Base-by-base conservation (phyloP, 192 early-diverging fungal species). In the Gaertneriomyces semiglobifer region DNA sequence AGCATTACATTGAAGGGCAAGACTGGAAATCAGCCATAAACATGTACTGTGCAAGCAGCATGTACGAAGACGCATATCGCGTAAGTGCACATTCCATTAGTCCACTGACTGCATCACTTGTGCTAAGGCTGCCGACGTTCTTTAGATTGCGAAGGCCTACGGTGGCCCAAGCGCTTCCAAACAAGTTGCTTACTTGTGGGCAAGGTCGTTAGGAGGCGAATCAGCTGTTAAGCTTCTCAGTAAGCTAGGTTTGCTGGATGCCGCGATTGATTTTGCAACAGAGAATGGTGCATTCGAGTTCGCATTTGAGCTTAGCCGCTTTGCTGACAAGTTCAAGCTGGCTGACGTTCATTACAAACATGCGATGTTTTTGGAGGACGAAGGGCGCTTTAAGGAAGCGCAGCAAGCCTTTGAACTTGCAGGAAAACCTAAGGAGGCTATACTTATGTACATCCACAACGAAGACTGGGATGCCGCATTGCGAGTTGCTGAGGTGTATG, bases 371-470 rank as follows among this genome's bases (percentile, higher is more conserved):
- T 68, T 84, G 48, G 82, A 84, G 52, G 82, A 84, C 67, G 77
- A 84, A 46, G 83, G 85, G 42, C 82, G 81, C 63, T 86, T 83
- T 70, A 78, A 79, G 52, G 85, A 87, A 47, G 85, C 85, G 20
- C 81, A 87, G 60, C 71, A 69, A 41, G 84, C 83, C 0, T 87
- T 87, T 69, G 80, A 86, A 20, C 62, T 82, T 5, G 73, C 73
- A 8, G 90, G 89, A 4, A 82, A 82, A 47, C 85, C 83, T 14
- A 79, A 81, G 45, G 89, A 92, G 50, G 89, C 89, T 2, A 81
- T 92, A 25, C 54, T 81, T 7, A 86, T 88, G 62, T 91, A 86
- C 62, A 84, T 87, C 63, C 85, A 87, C 74, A 84, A 86, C 53
- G 85, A 87, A 70, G 75, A 86, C 65, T 87, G 85, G 85, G 79